Base-by-base conservation (phyloP, 768 basidiomycete species). In the Collybia nuda region DNA sequence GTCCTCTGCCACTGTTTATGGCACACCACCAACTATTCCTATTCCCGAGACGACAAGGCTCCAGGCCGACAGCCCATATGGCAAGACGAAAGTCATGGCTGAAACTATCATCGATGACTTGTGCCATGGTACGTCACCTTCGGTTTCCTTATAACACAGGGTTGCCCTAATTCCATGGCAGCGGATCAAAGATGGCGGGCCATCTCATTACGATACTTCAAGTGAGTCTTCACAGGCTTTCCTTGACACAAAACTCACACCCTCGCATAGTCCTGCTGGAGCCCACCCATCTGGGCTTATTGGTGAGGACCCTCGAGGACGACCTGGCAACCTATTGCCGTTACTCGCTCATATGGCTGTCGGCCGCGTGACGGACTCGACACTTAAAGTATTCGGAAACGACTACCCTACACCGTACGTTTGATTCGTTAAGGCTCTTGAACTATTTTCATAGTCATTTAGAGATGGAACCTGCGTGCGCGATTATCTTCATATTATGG, bases 381-480 rank as follows among this genome's bases (percentile, higher is more conserved):
- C 78, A 6, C 64, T 87, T 28, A 87, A 90, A 63, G 90, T 99
- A 4, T 99, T 98, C 63, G 96, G 97, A 24, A 90, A 96, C 64
- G 93, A 99, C 69, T 99, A 97, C 68, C 93, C 95, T 18, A 99
- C 97, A 0, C 84, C 80, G 88, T 93, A 58, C 61, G 85, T 73
- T 5, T 21, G 22, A 8, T 29, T 15, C 22, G 18, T 19, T 26
- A 40, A 53, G 18, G 36, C 29, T 21, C 45, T 7, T 24, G 22
- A 18, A 19, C 7, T 18, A 17, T 36, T 23, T 32, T 22, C 21
- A 41, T 15, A 18, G 37, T 41, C 50, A 35, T 42, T 6, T 56
- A 91, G 90, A 32, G 96, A 98, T 63, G 96, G 96, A 7, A 98
- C 96, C 6, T 99, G 96, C 62, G 92, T 98, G n/a, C 87, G 95